phyloP scores from a whole-genome alignment of 148 eudicot genomes.

The Linanthus parryae region DNA sequence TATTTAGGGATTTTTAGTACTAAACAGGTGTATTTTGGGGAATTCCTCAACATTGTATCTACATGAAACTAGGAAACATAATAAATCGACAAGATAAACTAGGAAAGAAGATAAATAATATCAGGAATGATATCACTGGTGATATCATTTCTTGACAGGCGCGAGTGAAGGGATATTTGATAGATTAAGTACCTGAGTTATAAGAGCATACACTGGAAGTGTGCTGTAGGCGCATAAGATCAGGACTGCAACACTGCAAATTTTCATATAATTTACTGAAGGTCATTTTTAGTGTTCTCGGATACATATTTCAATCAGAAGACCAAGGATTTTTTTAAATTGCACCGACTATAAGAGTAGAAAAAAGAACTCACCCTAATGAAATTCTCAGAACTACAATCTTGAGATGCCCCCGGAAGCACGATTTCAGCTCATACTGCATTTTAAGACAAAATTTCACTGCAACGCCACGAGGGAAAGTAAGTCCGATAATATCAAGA shows the following conservation, averaged over 20 bases:
- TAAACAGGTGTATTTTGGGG: no score
- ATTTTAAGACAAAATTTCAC: constrained; percentile 5
- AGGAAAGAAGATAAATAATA: no score
- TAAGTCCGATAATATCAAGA: neutral
- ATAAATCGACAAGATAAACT: no score
- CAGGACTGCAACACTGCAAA: constrained; percentile 48
- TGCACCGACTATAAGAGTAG: neutral
- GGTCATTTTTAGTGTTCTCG: neutral
- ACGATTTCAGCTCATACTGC: constrained; percentile 67
- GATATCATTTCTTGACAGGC: no score
- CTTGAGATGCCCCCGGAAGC: constrained; percentile 52
- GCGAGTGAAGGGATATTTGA: no score
- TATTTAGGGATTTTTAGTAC: no score
- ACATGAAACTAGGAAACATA: constrained; percentile 49
- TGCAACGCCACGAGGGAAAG: neutral
- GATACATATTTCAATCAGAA: neutral
- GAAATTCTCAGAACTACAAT: constrained; percentile 34
- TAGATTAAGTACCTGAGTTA: constrained; percentile 51
- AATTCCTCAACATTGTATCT: no score
- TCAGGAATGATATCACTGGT: no score
- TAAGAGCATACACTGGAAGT: constrained; percentile 77
- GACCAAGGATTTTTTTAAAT: neutral
- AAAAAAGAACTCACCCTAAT: constrained; percentile 40
- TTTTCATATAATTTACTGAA: neutral
- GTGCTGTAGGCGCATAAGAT: constrained; percentile 75